These are phyloP conservation scores for Cercospora sesami DNA, from an alignment of 2,329 filamentous ascomycete genomes.

Conservation along the genomic window DNA sequence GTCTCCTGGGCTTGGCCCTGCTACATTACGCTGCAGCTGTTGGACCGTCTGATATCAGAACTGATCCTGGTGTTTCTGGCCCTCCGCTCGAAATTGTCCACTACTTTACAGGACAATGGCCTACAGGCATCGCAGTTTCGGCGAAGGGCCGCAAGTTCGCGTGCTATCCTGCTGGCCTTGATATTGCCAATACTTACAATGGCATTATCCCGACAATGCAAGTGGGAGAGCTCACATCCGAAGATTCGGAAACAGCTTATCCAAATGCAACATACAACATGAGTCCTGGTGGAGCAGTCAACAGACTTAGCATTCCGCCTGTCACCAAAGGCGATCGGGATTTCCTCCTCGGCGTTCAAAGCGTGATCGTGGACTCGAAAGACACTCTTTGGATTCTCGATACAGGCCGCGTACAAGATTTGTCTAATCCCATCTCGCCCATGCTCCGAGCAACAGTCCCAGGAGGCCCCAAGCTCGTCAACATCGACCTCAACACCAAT, in stretches of 20 bases:
- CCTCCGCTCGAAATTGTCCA: conserved; percentile 35
- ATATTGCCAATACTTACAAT: conserved; percentile 40
- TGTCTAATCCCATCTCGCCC: conserved; percentile 40
- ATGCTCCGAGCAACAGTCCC: conserved; percentile 42
- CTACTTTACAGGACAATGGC: conserved; percentile 52
- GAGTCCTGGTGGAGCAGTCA: conserved; percentile 50
- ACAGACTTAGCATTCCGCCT: conserved; percentile 47
- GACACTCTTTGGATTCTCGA: conserved; percentile 55
- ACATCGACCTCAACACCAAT: conserved; percentile 47
- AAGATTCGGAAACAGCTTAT: conserved; percentile 44
- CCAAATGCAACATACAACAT: conserved; percentile 46
- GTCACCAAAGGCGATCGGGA: conserved; percentile 43
- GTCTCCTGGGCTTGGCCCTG: conserved; percentile 5
- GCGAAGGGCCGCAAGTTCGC: conserved; percentile 51
- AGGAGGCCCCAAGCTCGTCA: conserved; percentile 52
- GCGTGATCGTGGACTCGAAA: conserved; percentile 49
- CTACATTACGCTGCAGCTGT: conserved; percentile 9
- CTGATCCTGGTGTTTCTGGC: conserved; percentile 19
- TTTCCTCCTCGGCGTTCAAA: conserved; percentile 52
- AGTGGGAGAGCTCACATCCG: conserved; percentile 46
- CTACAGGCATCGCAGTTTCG: conserved; percentile 52
- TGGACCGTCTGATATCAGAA: conserved; percentile 20
- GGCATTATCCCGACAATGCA: conserved; percentile 44
- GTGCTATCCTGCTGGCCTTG: conserved; percentile 46
- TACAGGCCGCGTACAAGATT: conserved; percentile 45